These are phyloP conservation scores for Aspergillus arachidicola DNA, from an alignment of 2,329 filamentous ascomycete species.

Conservation along the genomic window DNA sequence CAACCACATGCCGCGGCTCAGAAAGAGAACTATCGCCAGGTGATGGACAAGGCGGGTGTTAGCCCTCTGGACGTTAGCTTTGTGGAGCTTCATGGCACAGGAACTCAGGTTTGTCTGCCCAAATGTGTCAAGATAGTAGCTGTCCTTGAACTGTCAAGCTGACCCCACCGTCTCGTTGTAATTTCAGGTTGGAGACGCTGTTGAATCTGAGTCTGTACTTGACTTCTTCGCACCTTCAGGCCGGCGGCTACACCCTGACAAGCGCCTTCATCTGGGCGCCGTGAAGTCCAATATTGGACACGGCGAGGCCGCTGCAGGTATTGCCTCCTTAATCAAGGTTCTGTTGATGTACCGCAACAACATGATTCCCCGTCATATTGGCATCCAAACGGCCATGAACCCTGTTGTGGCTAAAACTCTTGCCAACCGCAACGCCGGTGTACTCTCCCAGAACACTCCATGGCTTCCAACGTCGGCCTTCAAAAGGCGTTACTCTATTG, in stretches of 20 bases:
- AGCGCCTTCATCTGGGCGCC: background rate
- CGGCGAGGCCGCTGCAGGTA: background rate
- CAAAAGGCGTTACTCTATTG: background rate
- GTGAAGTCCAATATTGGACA: background rate
- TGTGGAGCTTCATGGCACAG: conserved; percentile 46
- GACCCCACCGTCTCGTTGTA: no score
- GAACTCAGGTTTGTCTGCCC: conserved; percentile 36
- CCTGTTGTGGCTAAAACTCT: background rate
- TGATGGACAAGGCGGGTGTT: conserved; percentile 40
- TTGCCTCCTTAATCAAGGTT: background rate
- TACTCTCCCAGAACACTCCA: background rate
- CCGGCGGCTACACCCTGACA: conserved; percentile 36
- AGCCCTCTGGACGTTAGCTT: conserved; percentile 41
- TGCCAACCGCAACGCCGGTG: background rate
- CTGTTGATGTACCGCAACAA: background rate
- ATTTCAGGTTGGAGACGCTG: conserved; percentile 17
- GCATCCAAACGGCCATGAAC: background rate
- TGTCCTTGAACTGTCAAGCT: no score
- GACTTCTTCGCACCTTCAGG: conserved; percentile 10
- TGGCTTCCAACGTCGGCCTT: background rate
- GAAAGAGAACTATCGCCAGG: conserved; percentile 37
- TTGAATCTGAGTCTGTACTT: background rate
- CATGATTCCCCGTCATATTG: background rate
- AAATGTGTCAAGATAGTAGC: no score
- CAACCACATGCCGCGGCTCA: conserved; percentile 46